Percentiles rank a stretch among this genome's conserved stretches.
Conservation (phyloP, 306 rosid species). For the Casuarina equisetifolia region DNA sequence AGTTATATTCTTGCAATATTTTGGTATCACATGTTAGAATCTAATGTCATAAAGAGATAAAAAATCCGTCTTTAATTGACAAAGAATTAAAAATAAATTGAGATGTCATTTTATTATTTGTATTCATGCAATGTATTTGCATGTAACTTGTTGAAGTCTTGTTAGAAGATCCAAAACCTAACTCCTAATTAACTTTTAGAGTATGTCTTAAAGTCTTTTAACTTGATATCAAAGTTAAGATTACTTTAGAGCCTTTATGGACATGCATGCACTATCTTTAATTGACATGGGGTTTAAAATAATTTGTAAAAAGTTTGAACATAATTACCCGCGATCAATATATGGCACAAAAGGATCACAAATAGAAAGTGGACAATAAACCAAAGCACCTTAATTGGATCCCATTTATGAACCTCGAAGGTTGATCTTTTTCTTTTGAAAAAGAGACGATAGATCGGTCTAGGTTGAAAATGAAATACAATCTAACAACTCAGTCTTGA, state of each 20-base stretch:
- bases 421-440: not conserved
- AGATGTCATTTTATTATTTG: not conserved
- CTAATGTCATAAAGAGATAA: no score
- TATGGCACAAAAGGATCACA: not conserved
- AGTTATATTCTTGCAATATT: not conserved
- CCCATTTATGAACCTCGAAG: not conserved
- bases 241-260: no score
- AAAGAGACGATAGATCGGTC: not conserved
- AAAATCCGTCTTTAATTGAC: no score
- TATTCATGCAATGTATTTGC: not conserved
- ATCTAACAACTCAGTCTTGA: not conserved
- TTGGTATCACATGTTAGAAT: not conserved
- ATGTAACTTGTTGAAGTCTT: not conserved
- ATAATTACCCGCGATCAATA: not conserved
- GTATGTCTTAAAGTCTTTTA: no score
- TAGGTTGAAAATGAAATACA: not conserved
- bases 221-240: no score
- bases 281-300: not conserved
- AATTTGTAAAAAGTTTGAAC: not conserved
- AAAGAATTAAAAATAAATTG: no score
- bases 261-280: no score
- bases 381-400: not conserved
- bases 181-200: no score
- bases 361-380: not conserved
- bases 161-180: no score